Base-by-base conservation (phyloP, 2,329 filamentous ascomycete species). In the Apiospora koreana region DNA sequence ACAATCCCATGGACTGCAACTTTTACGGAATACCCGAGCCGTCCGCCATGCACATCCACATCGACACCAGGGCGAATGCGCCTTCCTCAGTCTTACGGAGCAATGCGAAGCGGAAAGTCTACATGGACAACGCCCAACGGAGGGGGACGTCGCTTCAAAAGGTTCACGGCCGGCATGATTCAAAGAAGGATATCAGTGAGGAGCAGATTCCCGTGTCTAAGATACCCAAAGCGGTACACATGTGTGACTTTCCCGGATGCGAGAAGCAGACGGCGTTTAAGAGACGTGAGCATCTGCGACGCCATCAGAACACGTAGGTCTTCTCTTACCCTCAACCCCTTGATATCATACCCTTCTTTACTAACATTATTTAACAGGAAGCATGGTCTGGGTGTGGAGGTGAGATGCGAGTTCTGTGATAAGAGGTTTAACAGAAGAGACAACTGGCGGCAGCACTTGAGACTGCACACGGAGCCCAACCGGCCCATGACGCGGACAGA, bases 201-300 rank as follows among this genome's bases (percentile, higher is more conserved):
- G 50, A 62, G 28, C 28, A 38, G 28, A 35, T 62, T 9, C 18
- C 50, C 16, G 28, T 62, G 8, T 62, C 50, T 16, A 62, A 62
- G 28, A 62, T 62, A 18, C 50, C 50, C 25, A 68, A 50, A 18
- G 66, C 43, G 7, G 16, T 48, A 3, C 41, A 54, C 28, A 16
- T 48, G 6, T 68, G 66, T 46, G n/a, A 48, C 18, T 68, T 21
- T 69, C 10, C 74, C 69, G 64, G 71, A 71, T 48, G 41, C 70
- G 64, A 45, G 64, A 65, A 42, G 38, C 64, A 71, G 62, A 75
- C 84, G 73, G 82, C 82, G 0, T 88, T 86, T 71, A 84, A 85
- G 73, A 81, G 87, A 69, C 85, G 84, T 31, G 87, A 89, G 76
- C 87, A 89, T 72, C 78, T 88, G 23, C 89, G 88, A 79, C 82